Evolutionary conservation across 2,329 filamentous ascomycete genomes (phyloP).

Genomic region (Chrysoporthe cubensis): DNA sequence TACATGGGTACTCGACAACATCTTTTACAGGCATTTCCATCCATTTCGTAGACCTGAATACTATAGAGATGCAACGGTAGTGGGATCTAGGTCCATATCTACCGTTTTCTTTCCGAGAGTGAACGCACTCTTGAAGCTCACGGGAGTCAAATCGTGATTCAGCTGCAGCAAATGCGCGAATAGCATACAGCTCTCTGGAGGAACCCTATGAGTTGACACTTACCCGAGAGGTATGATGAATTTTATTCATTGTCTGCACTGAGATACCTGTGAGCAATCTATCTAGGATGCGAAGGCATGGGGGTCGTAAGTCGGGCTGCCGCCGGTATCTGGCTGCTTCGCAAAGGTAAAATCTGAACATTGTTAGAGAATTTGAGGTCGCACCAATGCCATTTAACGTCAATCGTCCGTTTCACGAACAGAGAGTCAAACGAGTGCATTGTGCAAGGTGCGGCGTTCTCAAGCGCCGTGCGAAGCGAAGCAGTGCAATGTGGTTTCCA

Average conservation of each 20-base stretch:
- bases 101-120: too few species aligned
- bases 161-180: too few species aligned
- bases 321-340: neutral
- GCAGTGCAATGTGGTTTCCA: conserved; percentile 11
- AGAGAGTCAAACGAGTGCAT: conserved; percentile 6
- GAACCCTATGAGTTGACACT: too few species aligned
- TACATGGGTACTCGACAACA: neutral
- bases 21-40: neutral
- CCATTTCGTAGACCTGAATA: too few species aligned
- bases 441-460: conserved; percentile 13
- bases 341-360: neutral
- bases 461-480: conserved; percentile 17
- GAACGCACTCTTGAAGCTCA: too few species aligned
- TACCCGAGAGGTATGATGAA: too few species aligned
- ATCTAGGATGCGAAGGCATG: too few species aligned
- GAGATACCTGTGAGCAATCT: too few species aligned
- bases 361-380: neutral
- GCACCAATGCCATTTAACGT: conserved; percentile 12
- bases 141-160: too few species aligned
- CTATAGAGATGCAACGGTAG: neutral
- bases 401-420: conserved; percentile 12
- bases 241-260: too few species aligned
- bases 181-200: too few species aligned
- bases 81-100: neutral
- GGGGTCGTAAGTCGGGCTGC: neutral